Evolutionary conservation across 2,329 filamentous ascomycete genomes (phyloP), one percentile per base, ranked within the genome.

Genomic region (Stagonosporopsis tanaceti): DNA sequence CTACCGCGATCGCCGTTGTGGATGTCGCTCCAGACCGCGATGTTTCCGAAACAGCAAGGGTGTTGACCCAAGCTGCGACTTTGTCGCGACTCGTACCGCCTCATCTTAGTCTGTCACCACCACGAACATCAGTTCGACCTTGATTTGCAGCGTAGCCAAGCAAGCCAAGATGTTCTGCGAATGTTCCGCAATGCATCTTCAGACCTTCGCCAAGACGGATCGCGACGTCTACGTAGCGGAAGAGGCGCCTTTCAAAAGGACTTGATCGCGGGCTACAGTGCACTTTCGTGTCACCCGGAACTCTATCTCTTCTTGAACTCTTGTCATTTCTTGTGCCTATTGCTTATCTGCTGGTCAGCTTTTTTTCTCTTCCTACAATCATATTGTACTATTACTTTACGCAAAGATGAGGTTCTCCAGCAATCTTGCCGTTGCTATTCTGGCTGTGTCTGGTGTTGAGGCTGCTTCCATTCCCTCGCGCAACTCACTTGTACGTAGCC

Each of bases 361-460:
- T 34, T 8, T 4, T 27, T 27, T 4, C 35, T 11, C 39, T n/a
- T 9, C 41, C 34, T 30, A 22, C 2, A 24, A 35, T 52, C 47
- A 8, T 20, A 51, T 37, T 25, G 12, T 12, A 24, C 25, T 11
- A 4, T 25, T 22, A 27, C 20, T 25, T 47, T 22, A 44, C 32
- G 14, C 53, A 60, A 68, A 32, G 6, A 74, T 74, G 72, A 72
- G 61, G 52, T 45, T 73, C 48, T 59, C 55, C 1, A 45, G 14
- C 27, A 63, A 62, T 15, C 25, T 69, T 2, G 48, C 56, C 14
- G 24, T 68, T 39, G 63, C 61, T 42, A 24, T 73, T 40, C 28
- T 73, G 51, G 65, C 65, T 15, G 9, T 69, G 2, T 63, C 66
- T 24, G 63, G 65, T 53, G 59, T 68, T 2, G 66, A 68, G 17